These are phyloP conservation scores for Schizothecium vesticola DNA, from an alignment of 495 filamentous ascomycete genomes.

Conservation along the genomic window DNA sequence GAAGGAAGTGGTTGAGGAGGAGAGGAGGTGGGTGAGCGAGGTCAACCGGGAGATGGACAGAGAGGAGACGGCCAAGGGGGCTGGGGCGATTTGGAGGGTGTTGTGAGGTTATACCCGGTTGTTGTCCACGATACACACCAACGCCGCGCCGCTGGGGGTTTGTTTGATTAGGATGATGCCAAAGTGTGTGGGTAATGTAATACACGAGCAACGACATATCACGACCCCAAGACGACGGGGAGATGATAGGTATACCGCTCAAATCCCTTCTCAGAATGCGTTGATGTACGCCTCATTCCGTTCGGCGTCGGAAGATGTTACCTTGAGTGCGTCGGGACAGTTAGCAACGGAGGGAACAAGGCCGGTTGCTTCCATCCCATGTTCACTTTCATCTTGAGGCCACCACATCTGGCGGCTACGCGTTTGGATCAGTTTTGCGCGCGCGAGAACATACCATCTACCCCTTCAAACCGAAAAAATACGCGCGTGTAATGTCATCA, in stretches of 20 bases:
- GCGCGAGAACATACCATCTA: neutral
- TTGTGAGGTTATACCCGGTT: conserved; percentile 8
- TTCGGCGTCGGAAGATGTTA: neutral
- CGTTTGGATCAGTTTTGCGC: neutral
- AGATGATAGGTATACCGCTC: neutral
- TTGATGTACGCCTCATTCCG: accelerated
- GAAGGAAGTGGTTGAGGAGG: conserved; percentile 36
- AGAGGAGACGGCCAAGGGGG: conserved; percentile 6
- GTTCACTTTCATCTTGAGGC: neutral
- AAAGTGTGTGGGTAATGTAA: neutral
- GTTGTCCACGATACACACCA: neutral
- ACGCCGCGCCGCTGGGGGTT: neutral
- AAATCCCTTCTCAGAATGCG: neutral
- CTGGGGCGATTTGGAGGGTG: conserved; percentile 32
- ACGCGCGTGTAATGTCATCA: neutral
- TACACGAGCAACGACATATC: neutral
- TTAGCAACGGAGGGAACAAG: neutral
- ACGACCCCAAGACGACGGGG: neutral
- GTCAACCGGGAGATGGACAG: conserved; percentile 36
- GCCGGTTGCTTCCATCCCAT: neutral
- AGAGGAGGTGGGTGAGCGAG: conserved; percentile 43
- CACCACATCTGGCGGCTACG: neutral
- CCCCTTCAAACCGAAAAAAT: neutral
- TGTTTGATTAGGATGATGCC: neutral
- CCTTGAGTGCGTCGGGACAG: neutral